Conservation (phyloP, 208 protist species). For the Herpetomonas samuelpessoai region DNA sequence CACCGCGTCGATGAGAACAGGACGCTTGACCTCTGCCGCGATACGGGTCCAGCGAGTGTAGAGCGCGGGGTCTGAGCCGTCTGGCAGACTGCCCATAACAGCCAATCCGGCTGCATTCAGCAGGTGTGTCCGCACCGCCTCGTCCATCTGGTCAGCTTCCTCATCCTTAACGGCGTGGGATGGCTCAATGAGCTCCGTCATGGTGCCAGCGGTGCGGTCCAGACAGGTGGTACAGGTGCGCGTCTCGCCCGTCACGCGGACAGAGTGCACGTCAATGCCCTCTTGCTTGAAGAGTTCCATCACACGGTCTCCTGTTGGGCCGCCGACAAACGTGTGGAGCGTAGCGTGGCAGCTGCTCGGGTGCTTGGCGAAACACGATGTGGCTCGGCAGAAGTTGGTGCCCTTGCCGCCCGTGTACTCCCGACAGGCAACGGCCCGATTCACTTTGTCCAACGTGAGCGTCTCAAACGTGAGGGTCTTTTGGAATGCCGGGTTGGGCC, state of each 20-base stretch:
- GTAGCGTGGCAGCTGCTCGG: conserved; percentile 13
- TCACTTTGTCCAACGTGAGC: conserved; percentile 24
- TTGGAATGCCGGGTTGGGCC: conserved; percentile 30
- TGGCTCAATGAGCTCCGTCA: conserved; percentile 44
- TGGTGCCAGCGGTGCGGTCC: conserved; percentile 13
- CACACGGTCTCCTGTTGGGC: conserved; percentile 21
- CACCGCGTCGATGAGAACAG: conserved; percentile 32
- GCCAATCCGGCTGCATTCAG: neutral
- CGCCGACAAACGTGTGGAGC: conserved; percentile 29
- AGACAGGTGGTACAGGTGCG: conserved; percentile 39
- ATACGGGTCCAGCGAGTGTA: conserved; percentile 32
- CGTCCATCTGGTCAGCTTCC: neutral
- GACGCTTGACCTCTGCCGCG: conserved; percentile 18
- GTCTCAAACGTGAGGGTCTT: conserved; percentile 31
- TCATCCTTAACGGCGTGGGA: conserved; percentile 4
- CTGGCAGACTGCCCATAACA: neutral
- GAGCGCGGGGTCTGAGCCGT: conserved; percentile 6
- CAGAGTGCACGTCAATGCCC: conserved; percentile 15
- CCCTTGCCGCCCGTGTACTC: conserved; percentile 37
- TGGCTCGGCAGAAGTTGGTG: conserved; percentile 36
- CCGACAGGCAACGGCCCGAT: conserved; percentile 18
- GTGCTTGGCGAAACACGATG: conserved; percentile 14
- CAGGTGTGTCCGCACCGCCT: neutral
- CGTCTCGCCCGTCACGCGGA: conserved; percentile 21
- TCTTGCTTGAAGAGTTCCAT: conserved; percentile 14